Base-by-base conservation (phyloP, 2,329 filamentous ascomycete species). In the Trichoderma koningii region DNA sequence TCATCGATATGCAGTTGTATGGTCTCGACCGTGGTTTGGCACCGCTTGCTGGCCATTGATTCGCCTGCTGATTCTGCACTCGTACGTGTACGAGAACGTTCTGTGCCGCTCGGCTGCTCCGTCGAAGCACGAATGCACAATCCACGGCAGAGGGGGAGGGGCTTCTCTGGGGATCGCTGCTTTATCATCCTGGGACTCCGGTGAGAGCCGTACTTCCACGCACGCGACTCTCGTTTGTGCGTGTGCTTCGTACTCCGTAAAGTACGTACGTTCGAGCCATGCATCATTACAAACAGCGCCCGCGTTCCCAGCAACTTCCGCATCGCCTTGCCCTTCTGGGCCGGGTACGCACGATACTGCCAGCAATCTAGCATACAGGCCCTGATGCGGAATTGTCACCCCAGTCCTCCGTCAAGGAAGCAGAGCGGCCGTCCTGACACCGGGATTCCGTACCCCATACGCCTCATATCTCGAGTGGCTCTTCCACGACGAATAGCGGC, bases 341-440 rank as follows among this genome's bases (percentile, higher is more conserved):
- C 50, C 34, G 50, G 50, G 50, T 52, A 34, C 50, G 12, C 50
- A 52, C n/a, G 10, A 19, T 52, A 10, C 50, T 10, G 26, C 26
- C 26, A 19, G 5, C 47, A 7, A 44, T n/a, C 44, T 50, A 17
- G 21, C 21, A 23, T 21, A 42, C 56, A 21, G 45, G 45, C 56
- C 56, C 56, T 60, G 30, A 45, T 26, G 38, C 56, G 48, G 34
- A 50, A 26, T 41, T 26, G 23, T 15, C 23, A 45, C 55, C 56
- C 56, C 44, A 26, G 56, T 50, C 44, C 53, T 56, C 53, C 53
- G 34, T 41, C 45, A 52, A 51, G 50, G 59, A 55, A 55, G 30
- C n/a, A 55, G 30, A 34, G 59, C 59, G 59, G 59, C 59, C 50
- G 50, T 53, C 59, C 50, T 63, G 59, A 47, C 4, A 55, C 59